Base-by-base conservation (phyloP, 257 asterid species). In the Przewalskia tangutica region DNA sequence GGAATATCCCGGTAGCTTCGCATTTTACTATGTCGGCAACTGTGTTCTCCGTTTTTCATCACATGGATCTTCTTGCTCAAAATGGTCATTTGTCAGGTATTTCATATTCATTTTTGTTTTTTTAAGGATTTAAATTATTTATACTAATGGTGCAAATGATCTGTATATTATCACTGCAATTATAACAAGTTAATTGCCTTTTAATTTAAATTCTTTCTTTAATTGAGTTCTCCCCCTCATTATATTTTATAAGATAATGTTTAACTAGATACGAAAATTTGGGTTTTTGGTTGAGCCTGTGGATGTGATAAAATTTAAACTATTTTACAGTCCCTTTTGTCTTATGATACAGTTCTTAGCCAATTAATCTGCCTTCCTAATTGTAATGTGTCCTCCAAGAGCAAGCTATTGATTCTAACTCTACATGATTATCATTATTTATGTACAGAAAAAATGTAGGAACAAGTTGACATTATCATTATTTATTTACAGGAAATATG, bases 1-100 rank as follows among this genome's bases (percentile, higher is more conserved):
- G 92, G 89, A 87, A 82, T 81, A 86, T 93, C 62, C 93, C 90
- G 78, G 70, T 90, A 83, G 96, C 92, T 53, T 63, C 84, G 4
- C 6, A 86, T 58, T 93, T 91, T 90, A 23, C 91, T 6, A 83
- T 84, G 92, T 86, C 94, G 48, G 91, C 95, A 2, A 76, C 90
- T 23, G 77, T 87, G 44, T 93, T 83, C 80, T 12, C 91, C 7
- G 10, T 88, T 50, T 18, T 83, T 55, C 50, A 44, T 86, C 91
- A 89, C 64, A 84, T 81, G 80, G 89, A 90, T 66, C 86, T 85
- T 81, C 88, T 91, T 1, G 85, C 63, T 8, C 83, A 62, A 59
- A 83, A 91, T n/a, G 91, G n/a, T n/a, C n/a, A 87, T 38, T n/a
- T 85, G 3, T 12, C 88, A 23, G 91, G 92, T 83, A 84, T 27